Base-by-base conservation (phyloP, 2,329 filamentous ascomycete genomes). In the Cladosporium sp. region DNA sequence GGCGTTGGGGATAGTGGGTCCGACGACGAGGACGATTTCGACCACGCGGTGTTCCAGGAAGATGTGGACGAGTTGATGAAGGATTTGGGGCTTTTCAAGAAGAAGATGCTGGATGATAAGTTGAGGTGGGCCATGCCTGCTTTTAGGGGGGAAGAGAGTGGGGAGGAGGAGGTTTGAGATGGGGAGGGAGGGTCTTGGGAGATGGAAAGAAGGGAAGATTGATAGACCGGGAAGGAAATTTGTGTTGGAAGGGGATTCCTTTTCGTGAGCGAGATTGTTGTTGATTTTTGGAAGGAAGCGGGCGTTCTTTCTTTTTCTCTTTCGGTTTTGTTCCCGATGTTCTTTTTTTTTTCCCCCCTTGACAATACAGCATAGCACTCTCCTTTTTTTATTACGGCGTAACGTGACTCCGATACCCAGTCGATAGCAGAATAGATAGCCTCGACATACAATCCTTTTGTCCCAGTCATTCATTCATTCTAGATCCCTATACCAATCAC, bases 101-200 rank as follows among this genome's bases (percentile, higher is more conserved):
- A 83, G 61, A 97, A 95, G 72, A 82, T 97, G 55, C 83, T 81
- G 6, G 89, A 93, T 60, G 93, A 97, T 66, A 80, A 86, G 67
- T 73, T 73, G 50, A 74, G 87, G 33, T 93, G 45, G 45, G 45
- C 45, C 5, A 48, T 48, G 45, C 45, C 45, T 40, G 45, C 45
- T 27, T 48, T 40, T 25, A 30, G 18, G 27, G 45, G 16, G 22
- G 43, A 33, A 12, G 36, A 38, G 2, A 32, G 22, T 2, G 42
- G 18, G 4, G 35, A 40, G 25, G 36, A 32, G 18, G 18, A 19
- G 16, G 13, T 12, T 20, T 40, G 19, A 40, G 38, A 40, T 22
- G 7, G 20, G 38, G 15, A 20, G 13, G 11, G 19, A 20, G 19
- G 3, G n/a, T n/a, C n/a, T n/a, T 41, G 22, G 11, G 4, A 25